phyloP scores from a whole-genome alignment of 163 green algal species.

The Trebouxiophyceae sp. region DNA sequence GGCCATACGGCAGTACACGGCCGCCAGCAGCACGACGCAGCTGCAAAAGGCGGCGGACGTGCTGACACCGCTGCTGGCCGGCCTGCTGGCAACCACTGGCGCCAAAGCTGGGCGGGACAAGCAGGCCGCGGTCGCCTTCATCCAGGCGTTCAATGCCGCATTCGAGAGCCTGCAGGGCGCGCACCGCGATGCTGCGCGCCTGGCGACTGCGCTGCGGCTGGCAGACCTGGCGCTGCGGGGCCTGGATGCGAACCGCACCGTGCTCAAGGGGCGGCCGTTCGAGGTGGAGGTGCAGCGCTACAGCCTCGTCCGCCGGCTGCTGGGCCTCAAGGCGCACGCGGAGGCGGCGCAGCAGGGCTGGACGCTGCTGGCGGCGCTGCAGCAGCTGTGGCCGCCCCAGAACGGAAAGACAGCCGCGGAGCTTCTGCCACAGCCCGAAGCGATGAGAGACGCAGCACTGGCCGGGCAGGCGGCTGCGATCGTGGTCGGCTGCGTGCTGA shows the following conservation, averaged over 20 bases:
- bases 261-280: slow-evolving; percentile 6
- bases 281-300: slow-evolving; percentile 16
- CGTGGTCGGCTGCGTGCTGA: slow-evolving; percentile 3
- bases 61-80: no score
- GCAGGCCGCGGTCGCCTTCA: not conserved
- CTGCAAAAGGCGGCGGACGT: no score
- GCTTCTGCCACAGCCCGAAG: no score
- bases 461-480: not conserved
- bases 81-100: no score
- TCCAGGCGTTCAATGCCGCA: not conserved
- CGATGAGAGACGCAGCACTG: no score
- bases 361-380: not conserved
- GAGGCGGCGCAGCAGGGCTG: not conserved
- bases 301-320: slow-evolving; percentile 7
- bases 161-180: not conserved
- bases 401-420: not conserved
- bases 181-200: not conserved
- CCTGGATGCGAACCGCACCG: not conserved
- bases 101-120: no score
- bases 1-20: no score
- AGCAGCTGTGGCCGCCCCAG: not conserved
- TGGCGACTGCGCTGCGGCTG: not conserved
- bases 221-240: not conserved
- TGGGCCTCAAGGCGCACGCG: not conserved
- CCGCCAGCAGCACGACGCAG: no score